These are phyloP conservation scores for Metrosideros polymorpha DNA, from an alignment of 441 rosid species.

Conservation along the genomic window DNA sequence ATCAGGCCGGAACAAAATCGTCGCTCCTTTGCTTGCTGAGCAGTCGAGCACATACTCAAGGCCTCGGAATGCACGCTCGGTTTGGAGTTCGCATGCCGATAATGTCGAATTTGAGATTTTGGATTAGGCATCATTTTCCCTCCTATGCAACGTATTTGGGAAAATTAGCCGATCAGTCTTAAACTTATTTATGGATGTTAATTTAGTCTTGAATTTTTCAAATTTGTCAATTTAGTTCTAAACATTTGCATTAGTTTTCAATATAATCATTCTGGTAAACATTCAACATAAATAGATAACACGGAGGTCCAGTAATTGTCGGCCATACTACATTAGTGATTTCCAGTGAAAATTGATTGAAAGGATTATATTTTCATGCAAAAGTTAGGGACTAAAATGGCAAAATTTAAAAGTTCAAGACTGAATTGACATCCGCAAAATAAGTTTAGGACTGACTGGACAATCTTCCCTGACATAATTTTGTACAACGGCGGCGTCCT, in stretches of 20 bases:
- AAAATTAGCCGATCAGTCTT: neutral
- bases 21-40: neutral
- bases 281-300: fast-evolving
- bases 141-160: fast-evolving
- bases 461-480: fast-evolving
- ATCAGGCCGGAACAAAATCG: neutral
- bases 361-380: fast-evolving
- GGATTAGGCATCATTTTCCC: fast-evolving
- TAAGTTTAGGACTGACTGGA: fast-evolving
- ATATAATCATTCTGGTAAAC: fast-evolving
- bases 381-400: fast-evolving
- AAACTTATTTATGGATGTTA: too few relatives aligned
- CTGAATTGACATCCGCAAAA: fast-evolving
- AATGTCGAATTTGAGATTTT: neutral
- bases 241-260: fast-evolving
- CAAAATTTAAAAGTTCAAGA: neutral
- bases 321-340: neutral
- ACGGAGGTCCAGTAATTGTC: fast-evolving
- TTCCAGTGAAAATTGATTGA: fast-evolving
- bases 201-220: fast-evolving
- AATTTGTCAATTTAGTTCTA: fast-evolving
- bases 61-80: fast-evolving
- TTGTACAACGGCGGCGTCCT: fast-evolving
- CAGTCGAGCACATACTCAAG: neutral
- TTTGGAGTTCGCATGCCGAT: neutral